Evolutionary conservation across 2,329 filamentous ascomycete genomes (phyloP), one percentile per base, ranked within the genome.

Genomic region (Pyrenophora tritici-repentis): DNA sequence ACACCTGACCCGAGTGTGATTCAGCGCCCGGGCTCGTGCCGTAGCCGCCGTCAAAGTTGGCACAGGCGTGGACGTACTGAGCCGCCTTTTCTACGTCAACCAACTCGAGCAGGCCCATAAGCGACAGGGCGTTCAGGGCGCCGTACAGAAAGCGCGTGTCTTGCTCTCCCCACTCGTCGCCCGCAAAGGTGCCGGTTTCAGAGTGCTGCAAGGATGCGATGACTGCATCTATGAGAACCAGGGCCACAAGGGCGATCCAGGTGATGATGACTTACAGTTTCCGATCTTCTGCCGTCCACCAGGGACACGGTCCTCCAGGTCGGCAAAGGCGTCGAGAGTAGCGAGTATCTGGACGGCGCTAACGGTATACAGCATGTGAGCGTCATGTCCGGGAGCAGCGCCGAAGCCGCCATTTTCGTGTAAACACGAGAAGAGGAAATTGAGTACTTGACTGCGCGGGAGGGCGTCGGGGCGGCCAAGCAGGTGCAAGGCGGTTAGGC

Each of bases 391-490:
- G 0, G 94, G 94, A 10, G 93, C 92, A 46, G 94, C 92, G 40
- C 92, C 92, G 70, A 99, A 97, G 12, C 94, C 94, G 41, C 94
- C 94, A 68, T 82, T 89, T 1, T 90, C 86, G 71, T 91, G 87
- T 76, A 96, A 87, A 64, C 94, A 99, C n/a, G 89, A 92, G 42
- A 97, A 83, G n/a, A 97, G 89, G 75, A 96, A 99, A 62, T 92
- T 85, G 67, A 99, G 87, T 18, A 94, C 89, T 56, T 90, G 86
- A 45, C 86, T 81, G 46, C 90, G 85, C 9, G 93, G 88, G 8
- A 99, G 83, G 3, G 88, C 91, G 56, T 95, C 85, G 1, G 92
- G 90, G 48, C 83, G 87, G 41, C 86, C 84, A 52, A 99, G 85
- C 22, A 97, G 82, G 78, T 96, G 89, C 34, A 97, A 83, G 6